These are phyloP conservation scores for Starmera amethionina DNA, from an alignment of 805 yeast genomes.

Conservation along the genomic window DNA sequence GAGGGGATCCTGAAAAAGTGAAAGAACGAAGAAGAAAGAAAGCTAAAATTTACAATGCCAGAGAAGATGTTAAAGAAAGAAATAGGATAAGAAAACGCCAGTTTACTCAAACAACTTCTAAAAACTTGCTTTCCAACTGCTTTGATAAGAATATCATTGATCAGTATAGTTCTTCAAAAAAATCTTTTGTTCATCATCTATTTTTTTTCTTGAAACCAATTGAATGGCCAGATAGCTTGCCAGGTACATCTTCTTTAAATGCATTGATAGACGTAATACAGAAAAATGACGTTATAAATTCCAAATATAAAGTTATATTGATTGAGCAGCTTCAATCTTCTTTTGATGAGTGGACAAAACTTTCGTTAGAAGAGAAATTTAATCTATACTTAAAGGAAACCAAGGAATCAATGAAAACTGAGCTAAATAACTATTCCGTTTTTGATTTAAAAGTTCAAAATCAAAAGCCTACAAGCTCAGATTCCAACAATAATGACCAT, in stretches of 20 bases:
- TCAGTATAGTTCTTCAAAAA: too few relatives aligned
- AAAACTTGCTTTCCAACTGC: too few relatives aligned
- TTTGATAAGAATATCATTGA: too few relatives aligned
- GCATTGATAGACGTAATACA: too few relatives aligned
- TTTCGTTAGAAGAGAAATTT: conserved; percentile 23
- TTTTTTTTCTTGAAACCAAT: too few relatives aligned
- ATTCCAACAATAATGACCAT: not conserved
- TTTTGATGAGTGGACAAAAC: conserved; percentile 33
- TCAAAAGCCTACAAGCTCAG: too few relatives aligned
- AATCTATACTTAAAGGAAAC: conserved; percentile 38
- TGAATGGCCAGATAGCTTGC: too few relatives aligned
- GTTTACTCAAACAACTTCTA: too few relatives aligned
- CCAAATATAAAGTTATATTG: too few relatives aligned
- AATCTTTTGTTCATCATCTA: too few relatives aligned
- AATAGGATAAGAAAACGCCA: conserved; percentile 19
- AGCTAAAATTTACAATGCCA: conserved; percentile 34
- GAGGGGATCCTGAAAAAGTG: conserved; percentile 37
- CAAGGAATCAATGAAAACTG: conserved; percentile 33
- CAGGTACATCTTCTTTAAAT: too few relatives aligned
- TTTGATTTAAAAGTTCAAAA: conserved; percentile 15
- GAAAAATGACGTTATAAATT: too few relatives aligned
- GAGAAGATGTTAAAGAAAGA: conserved; percentile 37
- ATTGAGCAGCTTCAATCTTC: conserved; percentile 24
- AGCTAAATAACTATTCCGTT: conserved; percentile 29
- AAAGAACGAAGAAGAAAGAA: conserved; percentile 29